Evolutionary conservation across 2,329 filamentous ascomycete species (phyloP).

Genomic region (Colletotrichum sp.): DNA sequence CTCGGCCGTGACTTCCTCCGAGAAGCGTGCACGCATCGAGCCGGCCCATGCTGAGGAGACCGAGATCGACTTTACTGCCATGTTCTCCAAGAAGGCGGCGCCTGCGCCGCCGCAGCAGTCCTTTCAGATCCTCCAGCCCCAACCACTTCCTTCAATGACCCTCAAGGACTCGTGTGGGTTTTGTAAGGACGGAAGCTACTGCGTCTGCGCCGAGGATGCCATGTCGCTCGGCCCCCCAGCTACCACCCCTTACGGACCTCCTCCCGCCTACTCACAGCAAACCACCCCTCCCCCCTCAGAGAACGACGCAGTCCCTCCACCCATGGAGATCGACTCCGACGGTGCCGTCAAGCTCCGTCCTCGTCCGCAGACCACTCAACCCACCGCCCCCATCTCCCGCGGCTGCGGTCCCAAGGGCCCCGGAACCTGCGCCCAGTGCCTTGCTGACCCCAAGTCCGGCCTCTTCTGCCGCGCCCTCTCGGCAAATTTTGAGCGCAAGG

Average conservation of each 20-base stretch:
- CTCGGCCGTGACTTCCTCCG: conserved; percentile 43
- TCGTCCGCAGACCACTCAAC: conserved; percentile 31
- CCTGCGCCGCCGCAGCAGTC: conserved; percentile 26
- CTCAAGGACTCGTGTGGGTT: conserved; percentile 77
- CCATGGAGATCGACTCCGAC: conserved; percentile 64
- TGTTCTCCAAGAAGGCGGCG: conserved; percentile 58
- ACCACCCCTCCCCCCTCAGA: conserved; percentile 66
- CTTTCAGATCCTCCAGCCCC: conserved; percentile 8
- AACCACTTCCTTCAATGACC: conserved; percentile 35
- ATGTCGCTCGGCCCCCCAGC: conserved; percentile 24
- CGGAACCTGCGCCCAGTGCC: conserved; percentile 80
- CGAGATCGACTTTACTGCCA: conserved; percentile 77
- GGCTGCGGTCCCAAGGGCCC: conserved; percentile 72
- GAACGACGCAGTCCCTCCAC: conserved; percentile 57
- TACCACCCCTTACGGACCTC: conserved; percentile 21
- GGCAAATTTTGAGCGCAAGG: conserved; percentile 60
- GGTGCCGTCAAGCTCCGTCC: conserved; percentile 64
- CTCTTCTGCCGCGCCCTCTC: conserved; percentile 84
- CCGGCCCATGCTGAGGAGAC: conserved; percentile 55
- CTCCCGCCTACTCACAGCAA: conserved; percentile 33
- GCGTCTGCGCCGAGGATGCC: conserved; percentile 74
- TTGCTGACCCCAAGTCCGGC: conserved; percentile 77
- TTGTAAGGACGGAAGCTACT: conserved; percentile 82
- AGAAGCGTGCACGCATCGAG: conserved; percentile 62
- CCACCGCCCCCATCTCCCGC: conserved; percentile 32